A percentile compares a stretch with the other conserved stretches of the same genome.
Conservation (phyloP, 2,329 filamentous ascomycete species). For the Microsporum ferrugineum region DNA sequence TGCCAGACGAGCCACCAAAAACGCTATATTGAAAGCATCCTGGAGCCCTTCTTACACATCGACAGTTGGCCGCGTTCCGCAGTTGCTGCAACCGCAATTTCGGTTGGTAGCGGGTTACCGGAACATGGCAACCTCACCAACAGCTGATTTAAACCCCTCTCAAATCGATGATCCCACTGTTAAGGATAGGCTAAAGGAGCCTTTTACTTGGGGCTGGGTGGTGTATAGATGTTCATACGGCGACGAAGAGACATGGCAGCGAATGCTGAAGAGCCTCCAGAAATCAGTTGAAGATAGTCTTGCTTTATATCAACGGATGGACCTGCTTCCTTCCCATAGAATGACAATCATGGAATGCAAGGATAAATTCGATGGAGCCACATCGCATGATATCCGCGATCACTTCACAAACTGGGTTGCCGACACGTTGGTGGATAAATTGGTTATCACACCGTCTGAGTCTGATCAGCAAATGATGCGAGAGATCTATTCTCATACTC, state of each 20-base stretch:
- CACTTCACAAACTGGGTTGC: constrained; percentile 1
- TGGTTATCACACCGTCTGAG: not conserved
- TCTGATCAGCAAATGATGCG: not conserved
- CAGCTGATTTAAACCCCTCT: no score
- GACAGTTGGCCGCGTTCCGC: not conserved
- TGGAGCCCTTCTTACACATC: not conserved
- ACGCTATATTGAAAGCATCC: not conserved
- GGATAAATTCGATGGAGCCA: not conserved
- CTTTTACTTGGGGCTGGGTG: constrained; percentile 12
- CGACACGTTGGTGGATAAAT: not conserved
- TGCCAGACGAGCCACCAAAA: not conserved
- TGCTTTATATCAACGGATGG: not conserved
- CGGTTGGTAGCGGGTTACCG: not conserved
- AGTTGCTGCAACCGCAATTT: not conserved
- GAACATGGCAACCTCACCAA: not conserved
- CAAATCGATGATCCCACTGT: not conserved
- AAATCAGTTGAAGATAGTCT: not conserved
- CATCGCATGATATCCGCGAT: not conserved
- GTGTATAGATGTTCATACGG: constrained; percentile 13
- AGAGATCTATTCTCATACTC: not conserved
- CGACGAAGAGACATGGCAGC: constrained; percentile 13
- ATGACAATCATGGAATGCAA: not conserved
- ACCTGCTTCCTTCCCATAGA: not conserved
- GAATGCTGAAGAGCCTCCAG: constrained; percentile 9
- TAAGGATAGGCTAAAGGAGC: not conserved